A percentile compares a stretch with the other conserved stretches of the same genome.
Conservation (phyloP, 148 eudicot genomes). For the Pharnaceum exiguum region DNA sequence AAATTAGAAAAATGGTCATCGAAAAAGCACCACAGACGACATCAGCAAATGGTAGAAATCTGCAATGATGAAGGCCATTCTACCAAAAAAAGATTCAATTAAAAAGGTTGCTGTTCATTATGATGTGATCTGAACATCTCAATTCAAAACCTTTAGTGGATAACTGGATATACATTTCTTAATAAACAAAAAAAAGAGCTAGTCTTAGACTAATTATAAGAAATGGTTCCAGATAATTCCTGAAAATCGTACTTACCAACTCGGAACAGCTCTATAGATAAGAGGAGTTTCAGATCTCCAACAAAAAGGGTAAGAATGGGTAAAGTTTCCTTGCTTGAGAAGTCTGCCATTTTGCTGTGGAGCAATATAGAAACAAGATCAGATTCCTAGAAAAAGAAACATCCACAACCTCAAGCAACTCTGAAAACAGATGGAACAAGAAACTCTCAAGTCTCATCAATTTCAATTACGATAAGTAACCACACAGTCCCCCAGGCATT, state of each 20-base stretch:
- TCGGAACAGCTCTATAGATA: slow-evolving; percentile 97
- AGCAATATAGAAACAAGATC: neutral
- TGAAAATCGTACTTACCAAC: slow-evolving; percentile 61
- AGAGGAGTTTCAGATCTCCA: slow-evolving; percentile 99
- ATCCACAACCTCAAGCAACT: neutral
- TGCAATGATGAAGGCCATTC: neutral
- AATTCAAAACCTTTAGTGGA: too few relatives aligned
- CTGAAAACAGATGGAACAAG: neutral
- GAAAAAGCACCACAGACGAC: neutral
- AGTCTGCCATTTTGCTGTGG: slow-evolving; percentile 76
- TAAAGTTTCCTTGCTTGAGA: slow-evolving; percentile 74
- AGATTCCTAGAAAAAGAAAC: neutral
- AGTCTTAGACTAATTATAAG: too few relatives aligned
- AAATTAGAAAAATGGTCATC: neutral
- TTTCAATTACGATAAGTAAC: too few relatives aligned
- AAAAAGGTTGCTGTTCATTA: too few relatives aligned
- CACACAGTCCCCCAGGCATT: too few relatives aligned
- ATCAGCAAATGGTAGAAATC: neutral
- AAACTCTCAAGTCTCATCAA: too few relatives aligned
- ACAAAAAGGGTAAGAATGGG: slow-evolving; percentile 88
- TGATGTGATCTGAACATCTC: too few relatives aligned
- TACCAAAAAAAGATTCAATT: too few relatives aligned
- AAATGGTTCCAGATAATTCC: neutral
- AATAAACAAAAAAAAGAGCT: too few relatives aligned
- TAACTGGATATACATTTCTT: too few relatives aligned